These are phyloP conservation scores for Exobasidium cylindrosporum DNA, from an alignment of 1,284 basidiomycete genomes.

Conservation along the genomic window DNA sequence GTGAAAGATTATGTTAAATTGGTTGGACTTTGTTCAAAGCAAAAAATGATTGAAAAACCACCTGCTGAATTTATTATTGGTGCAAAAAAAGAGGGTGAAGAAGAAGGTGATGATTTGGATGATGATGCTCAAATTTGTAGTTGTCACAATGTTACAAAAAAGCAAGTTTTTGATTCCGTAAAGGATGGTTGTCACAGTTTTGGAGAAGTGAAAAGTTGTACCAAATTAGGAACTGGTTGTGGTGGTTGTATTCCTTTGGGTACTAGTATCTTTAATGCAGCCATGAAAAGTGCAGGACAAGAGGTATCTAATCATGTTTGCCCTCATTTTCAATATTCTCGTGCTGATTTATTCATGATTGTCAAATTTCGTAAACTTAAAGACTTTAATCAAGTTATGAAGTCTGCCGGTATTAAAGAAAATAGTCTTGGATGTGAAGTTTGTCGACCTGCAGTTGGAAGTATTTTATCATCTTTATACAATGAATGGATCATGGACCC, in stretches of 20 bases:
- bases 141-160: slow-evolving; percentile 71
- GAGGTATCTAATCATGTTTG: slow-evolving; percentile 67
- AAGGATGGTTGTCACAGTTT: slow-evolving; percentile 62
- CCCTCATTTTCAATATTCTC: slow-evolving; percentile 67
- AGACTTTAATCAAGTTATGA: slow-evolving; percentile 65
- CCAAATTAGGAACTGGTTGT: slow-evolving; percentile 70
- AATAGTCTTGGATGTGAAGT: slow-evolving; percentile 68
- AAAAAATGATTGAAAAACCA: slow-evolving; percentile 67
- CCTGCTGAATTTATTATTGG: slow-evolving; percentile 70
- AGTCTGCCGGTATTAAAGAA: slow-evolving; percentile 60
- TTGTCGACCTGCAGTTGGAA: slow-evolving; percentile 70
- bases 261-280: slow-evolving; percentile 64
- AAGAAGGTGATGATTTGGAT: slow-evolving; percentile 67
- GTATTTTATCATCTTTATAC: slow-evolving; percentile 67
- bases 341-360: slow-evolving; percentile 69
- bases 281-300: slow-evolving; percentile 70
- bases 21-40: slow-evolving; percentile 70
- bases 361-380: slow-evolving; percentile 68
- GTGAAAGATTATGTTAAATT: slow-evolving; percentile 70
- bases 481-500: slow-evolving; percentile 70
- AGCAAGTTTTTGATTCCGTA: slow-evolving; percentile 63
- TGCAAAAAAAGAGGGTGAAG: slow-evolving; percentile 61
- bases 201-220: slow-evolving; percentile 65
- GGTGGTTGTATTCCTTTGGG: slow-evolving; percentile 69
- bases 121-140: slow-evolving; percentile 71